Evolutionary conservation across 2,329 filamentous ascomycete genomes (phyloP).

Genomic region (Cercospora sp.): DNA sequence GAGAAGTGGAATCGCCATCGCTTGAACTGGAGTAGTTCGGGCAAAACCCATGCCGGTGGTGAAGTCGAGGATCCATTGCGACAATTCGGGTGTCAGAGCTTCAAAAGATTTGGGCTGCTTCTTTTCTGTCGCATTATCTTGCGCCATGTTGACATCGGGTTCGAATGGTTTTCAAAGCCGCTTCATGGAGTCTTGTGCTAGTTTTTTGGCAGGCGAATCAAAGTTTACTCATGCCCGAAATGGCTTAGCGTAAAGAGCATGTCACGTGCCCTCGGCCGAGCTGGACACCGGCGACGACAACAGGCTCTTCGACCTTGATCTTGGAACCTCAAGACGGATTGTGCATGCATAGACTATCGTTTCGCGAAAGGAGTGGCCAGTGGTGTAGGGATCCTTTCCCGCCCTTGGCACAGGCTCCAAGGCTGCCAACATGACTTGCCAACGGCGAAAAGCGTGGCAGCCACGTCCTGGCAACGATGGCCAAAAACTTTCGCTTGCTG

Average conservation of each 20-base stretch:
- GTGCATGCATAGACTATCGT: neutral
- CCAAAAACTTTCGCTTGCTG: neutral
- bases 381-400: neutral
- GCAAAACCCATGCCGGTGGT: constrained; percentile 80
- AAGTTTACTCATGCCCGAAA: neutral
- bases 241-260: neutral
- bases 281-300: neutral
- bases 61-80: constrained; percentile 83
- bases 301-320: neutral
- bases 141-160: constrained; percentile 22
- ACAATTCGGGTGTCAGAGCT: constrained; percentile 67
- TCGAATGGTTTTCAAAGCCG: neutral
- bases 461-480: neutral
- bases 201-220: neutral
- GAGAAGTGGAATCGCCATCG: constrained; percentile 84
- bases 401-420: neutral
- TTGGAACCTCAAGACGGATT: neutral
- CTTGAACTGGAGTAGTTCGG: constrained; percentile 92
- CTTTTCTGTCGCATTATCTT: constrained; percentile 24
- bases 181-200: neutral
- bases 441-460: neutral
- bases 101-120: constrained; percentile 62
- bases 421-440: neutral
- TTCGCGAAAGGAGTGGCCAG: neutral
- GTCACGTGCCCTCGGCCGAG: neutral